Conservation (phyloP, 495 filamentous ascomycete genomes). For the Penicillium waksmanii region DNA sequence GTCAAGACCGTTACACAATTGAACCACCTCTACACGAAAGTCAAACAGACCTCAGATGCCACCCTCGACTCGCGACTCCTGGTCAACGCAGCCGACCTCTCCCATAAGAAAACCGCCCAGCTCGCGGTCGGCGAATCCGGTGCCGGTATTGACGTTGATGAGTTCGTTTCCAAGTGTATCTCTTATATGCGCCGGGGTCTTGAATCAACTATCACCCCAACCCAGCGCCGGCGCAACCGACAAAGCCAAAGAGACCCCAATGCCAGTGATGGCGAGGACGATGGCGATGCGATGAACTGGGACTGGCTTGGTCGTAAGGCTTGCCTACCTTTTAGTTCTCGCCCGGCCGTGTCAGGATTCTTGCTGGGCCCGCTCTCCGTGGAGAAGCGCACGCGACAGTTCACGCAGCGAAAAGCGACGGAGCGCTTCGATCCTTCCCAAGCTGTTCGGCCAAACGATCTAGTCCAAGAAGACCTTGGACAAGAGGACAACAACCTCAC, state of each 20-base stretch:
- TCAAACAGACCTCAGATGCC: slow-evolving; percentile 93
- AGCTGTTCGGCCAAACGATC: slow-evolving; percentile 70
- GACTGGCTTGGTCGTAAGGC: slow-evolving; percentile 76
- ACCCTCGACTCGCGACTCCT: slow-evolving; percentile 85
- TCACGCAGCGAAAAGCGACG: slow-evolving; percentile 65
- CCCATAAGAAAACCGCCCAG: slow-evolving; percentile 71
- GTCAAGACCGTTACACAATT: slow-evolving; percentile 63
- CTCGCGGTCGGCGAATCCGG: slow-evolving; percentile 69
- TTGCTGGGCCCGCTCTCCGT: slow-evolving; percentile 88
- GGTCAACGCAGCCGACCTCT: slow-evolving; percentile 75
- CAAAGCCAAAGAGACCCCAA: slow-evolving; percentile 43
- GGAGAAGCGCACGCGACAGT: slow-evolving; percentile 75
- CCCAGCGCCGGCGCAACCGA: slow-evolving; percentile 32
- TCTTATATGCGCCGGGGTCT: slow-evolving; percentile 76
- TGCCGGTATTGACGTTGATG: slow-evolving; percentile 84
- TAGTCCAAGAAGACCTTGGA: slow-evolving; percentile 71
- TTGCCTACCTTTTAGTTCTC: slow-evolving; percentile 68
- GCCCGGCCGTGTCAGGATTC: slow-evolving; percentile 81
- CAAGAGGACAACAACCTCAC: slow-evolving; percentile 76
- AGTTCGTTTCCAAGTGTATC: slow-evolving; percentile 91
- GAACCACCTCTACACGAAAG: slow-evolving; percentile 64
- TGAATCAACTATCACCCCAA: slow-evolving; percentile 19
- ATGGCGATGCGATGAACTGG: slow-evolving; percentile 84
- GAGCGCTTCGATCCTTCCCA: slow-evolving; percentile 65
- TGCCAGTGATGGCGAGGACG: slow-evolving; percentile 61